Conservation (phyloP, 164 flowering plant species). For the Nelumbo lutea region DNA sequence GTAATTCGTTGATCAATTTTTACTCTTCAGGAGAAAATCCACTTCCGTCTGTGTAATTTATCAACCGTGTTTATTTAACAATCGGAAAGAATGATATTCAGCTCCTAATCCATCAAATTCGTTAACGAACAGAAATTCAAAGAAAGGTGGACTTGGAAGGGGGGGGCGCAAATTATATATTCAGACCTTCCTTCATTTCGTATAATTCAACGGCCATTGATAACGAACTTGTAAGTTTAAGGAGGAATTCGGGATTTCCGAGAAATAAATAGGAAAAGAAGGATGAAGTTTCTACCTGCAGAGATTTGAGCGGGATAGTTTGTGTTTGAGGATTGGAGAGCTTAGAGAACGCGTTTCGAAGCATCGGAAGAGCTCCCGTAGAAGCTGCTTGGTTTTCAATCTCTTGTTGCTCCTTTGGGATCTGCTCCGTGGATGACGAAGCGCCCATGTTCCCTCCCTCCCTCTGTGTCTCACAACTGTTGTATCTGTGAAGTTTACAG, state of each 20-base stretch:
- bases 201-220: neutral
- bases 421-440: constrained; percentile 48
- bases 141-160: no score
- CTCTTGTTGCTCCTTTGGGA: constrained; percentile 45
- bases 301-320: constrained; percentile 42
- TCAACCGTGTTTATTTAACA: no score
- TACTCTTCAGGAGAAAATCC: no score
- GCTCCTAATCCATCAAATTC: no score
- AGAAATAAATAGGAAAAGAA: neutral
- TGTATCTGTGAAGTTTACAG: neutral
- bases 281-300: constrained; percentile 39
- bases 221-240: neutral
- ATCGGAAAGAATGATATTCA: no score
- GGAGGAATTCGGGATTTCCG: neutral
- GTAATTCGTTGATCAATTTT: no score
- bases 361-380: constrained; percentile 66
- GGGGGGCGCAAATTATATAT: no score
- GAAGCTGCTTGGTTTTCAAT: constrained; percentile 63
- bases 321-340: constrained; percentile 57
- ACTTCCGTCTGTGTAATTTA: no score
- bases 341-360: constrained; percentile 54
- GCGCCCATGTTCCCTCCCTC: constrained; percentile 53
- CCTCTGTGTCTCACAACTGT: constrained; percentile 3
- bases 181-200: no score
- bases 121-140: no score